Evolutionary conservation across 2,329 filamentous ascomycete species (phyloP).

Genomic region (Penicillium olsonii): DNA sequence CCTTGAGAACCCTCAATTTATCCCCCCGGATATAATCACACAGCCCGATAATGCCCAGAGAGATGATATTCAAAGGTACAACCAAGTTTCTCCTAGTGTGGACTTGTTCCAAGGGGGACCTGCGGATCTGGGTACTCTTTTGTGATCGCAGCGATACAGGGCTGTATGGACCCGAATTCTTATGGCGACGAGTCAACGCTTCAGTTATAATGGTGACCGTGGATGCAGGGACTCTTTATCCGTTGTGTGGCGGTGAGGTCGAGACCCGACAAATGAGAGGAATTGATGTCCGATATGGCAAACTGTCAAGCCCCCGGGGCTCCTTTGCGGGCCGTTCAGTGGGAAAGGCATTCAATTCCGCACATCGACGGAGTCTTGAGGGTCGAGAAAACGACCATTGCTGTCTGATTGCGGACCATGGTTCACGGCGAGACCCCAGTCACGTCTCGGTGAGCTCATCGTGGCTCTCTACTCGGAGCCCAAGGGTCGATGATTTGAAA

Average conservation of each 20-base stretch:
- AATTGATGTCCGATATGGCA: slow-evolving; percentile 8
- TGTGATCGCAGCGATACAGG: too few relatives aligned
- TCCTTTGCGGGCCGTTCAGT: background rate
- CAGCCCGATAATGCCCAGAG: too few relatives aligned
- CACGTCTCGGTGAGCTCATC: slow-evolving; percentile 13
- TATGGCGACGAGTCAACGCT: too few relatives aligned
- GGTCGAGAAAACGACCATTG: background rate
- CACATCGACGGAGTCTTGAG: background rate
- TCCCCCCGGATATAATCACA: background rate
- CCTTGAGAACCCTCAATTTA: background rate
- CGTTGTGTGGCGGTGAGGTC: background rate
- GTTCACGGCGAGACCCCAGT: background rate
- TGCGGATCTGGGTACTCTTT: too few relatives aligned
- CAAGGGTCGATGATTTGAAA: too few relatives aligned
- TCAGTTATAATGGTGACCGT: too few relatives aligned
- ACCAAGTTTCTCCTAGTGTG: too few relatives aligned
- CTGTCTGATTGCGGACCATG: background rate
- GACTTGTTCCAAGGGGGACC: too few relatives aligned
- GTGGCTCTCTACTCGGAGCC: background rate
- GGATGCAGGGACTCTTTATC: too few relatives aligned
- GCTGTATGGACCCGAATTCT: too few relatives aligned
- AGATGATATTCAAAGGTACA: too few relatives aligned
- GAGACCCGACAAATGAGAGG: slow-evolving; percentile 1
- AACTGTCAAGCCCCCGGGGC: background rate
- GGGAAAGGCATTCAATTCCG: background rate